Conservation (phyloP, 202 grass and related monocot species). For the Alloteropsis angusta region DNA sequence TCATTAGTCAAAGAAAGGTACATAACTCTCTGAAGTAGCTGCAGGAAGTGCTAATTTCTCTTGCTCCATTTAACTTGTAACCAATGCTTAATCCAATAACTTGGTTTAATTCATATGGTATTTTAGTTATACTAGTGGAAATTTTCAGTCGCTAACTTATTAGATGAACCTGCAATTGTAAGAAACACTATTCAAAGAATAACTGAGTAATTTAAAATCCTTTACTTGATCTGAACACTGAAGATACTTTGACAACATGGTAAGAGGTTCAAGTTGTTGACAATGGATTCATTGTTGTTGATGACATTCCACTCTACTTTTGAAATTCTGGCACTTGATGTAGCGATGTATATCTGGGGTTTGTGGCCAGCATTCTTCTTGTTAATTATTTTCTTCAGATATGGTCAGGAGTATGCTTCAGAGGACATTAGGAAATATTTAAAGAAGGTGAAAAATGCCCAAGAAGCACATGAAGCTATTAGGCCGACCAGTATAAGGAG, state of each 20-base stretch:
- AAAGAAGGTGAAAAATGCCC: constrained; percentile 97
- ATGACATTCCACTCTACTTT: not conserved
- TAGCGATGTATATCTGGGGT: constrained; percentile 3
- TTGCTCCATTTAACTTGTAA: constrained; percentile 1
- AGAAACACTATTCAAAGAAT: not conserved
- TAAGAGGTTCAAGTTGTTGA: constrained; percentile 14
- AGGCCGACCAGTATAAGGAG: constrained; percentile 90
- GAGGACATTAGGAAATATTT: constrained; percentile 60
- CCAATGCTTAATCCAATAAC: not conserved
- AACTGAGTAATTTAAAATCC: not conserved
- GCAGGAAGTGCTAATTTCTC: not conserved
- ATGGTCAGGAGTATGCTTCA: constrained; percentile 60
- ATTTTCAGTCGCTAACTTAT: not conserved
- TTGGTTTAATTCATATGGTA: not conserved
- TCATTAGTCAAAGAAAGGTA: constrained; percentile 90
- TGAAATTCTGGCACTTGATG: constrained; percentile 19
- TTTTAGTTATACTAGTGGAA: constrained; percentile 14
- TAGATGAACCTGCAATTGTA: not conserved
- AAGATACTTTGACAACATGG: constrained; percentile 5
- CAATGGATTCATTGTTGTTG: not conserved
- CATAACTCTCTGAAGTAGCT: constrained; percentile 6
- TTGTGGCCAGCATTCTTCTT: not conserved
- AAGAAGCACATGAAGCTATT: constrained; percentile 99
- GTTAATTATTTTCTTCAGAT: constrained; percentile 50
- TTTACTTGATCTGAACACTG: not conserved